These are phyloP conservation scores for Nitzschia sp. DNA, from an alignment of 108 stramenopile species.

Conservation along the genomic window DNA sequence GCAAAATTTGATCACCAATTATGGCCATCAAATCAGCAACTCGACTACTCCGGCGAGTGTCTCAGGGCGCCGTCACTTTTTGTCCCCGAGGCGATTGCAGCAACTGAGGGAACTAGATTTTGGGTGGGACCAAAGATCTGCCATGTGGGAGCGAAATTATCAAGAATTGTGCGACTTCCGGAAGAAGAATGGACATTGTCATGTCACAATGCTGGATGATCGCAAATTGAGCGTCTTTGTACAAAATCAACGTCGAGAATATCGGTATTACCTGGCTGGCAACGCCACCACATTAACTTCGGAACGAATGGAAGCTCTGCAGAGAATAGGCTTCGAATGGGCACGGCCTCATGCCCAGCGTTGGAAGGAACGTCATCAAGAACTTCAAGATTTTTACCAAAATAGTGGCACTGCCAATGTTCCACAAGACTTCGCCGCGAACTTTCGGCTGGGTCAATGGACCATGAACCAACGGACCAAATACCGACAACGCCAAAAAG, in stretches of 20 bases:
- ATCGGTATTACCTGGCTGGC: slow-evolving; percentile 10
- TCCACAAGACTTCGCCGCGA: slow-evolving; percentile 44
- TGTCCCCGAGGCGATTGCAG: slow-evolving; percentile 5
- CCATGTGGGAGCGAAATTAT: slow-evolving; percentile 42
- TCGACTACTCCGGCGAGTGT: neutral
- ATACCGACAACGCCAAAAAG: slow-evolving; percentile 34
- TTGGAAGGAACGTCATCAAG: slow-evolving; percentile 45
- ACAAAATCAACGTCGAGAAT: slow-evolving; percentile 45
- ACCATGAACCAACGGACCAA: slow-evolving; percentile 51
- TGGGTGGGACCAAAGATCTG: slow-evolving; percentile 28
- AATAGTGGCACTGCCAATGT: slow-evolving; percentile 39
- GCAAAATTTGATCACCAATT: neutral
- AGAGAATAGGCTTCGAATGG: slow-evolving; percentile 35
- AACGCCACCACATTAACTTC: slow-evolving; percentile 22
- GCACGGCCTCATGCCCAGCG: slow-evolving; percentile 12
- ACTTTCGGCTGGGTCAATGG: slow-evolving; percentile 49
- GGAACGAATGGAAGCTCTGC: slow-evolving; percentile 34
- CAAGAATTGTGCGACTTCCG: slow-evolving; percentile 32
- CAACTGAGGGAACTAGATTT: slow-evolving; percentile 25
- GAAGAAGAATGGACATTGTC: slow-evolving; percentile 30
- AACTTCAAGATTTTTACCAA: slow-evolving; percentile 23
- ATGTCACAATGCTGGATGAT: slow-evolving; percentile 22
- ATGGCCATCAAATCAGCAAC: slow-evolving; percentile 3
- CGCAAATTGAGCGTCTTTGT: slow-evolving; percentile 36
- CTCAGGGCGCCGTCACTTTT: neutral